Evolutionary conservation across 2,329 filamentous ascomycete species (phyloP).

Genomic region (Cryphonectria japonica): DNA sequence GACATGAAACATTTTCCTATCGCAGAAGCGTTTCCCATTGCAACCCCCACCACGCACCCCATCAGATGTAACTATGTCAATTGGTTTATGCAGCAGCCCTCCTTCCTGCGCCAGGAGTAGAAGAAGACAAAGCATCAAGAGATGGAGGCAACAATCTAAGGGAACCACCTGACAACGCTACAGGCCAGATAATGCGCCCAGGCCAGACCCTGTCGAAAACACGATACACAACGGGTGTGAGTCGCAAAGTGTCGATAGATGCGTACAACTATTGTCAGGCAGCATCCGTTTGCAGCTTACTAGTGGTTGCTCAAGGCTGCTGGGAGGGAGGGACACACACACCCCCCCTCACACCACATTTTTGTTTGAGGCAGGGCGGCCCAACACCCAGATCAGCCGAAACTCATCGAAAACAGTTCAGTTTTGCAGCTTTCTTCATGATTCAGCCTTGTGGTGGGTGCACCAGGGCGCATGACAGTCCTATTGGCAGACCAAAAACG

Average conservation of each 20-base stretch:
- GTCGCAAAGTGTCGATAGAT: neutral
- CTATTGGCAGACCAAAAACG: neutral
- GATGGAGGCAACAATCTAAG: neutral
- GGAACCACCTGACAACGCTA: neutral
- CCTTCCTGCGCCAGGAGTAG: neutral
- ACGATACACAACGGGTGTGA: neutral
- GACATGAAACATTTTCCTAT: conserved; percentile 16
- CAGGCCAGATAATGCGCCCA: neutral
- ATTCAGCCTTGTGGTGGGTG: neutral
- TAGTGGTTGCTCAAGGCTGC: neutral
- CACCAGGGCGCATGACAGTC: neutral
- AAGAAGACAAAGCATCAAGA: neutral
- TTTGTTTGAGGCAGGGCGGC: neutral
- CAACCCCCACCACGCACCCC: neutral
- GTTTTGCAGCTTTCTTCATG: neutral
- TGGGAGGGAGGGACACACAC: neutral
- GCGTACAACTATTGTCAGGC: neutral
- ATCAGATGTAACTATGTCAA: neutral
- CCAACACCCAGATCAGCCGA: conserved; percentile 3
- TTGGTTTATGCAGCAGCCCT: neutral
- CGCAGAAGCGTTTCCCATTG: conserved; percentile 7
- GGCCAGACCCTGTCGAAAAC: neutral
- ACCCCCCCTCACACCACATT: neutral
- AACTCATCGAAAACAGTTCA: neutral
- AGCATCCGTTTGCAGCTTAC: neutral